Conservation (phyloP, 345 rosid genomes). For the Gossypium herbaceum region DNA sequence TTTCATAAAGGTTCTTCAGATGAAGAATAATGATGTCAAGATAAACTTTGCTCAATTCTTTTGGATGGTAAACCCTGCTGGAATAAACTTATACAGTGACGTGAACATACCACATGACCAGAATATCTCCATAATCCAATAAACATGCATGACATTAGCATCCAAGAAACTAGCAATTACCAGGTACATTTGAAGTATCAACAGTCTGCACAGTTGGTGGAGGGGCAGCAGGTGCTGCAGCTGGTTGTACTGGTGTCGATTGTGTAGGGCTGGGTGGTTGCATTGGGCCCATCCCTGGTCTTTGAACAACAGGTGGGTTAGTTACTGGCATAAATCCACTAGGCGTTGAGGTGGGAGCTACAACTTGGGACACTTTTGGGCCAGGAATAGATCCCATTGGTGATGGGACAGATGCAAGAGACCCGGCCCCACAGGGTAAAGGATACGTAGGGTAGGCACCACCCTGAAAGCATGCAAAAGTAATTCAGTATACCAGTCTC, state of each 20-base stretch:
- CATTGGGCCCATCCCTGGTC: constrained; percentile 53
- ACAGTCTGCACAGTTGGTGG: constrained; percentile 93
- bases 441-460: constrained; percentile 46
- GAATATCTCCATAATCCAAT: constrained; percentile 8
- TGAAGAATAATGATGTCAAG: background rate
- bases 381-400: constrained; percentile 51
- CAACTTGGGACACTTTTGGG: constrained; percentile 48
- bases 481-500: constrained; percentile 6
- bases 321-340: constrained; percentile 69
- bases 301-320: constrained; percentile 52
- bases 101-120: background rate
- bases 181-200: constrained; percentile 82
- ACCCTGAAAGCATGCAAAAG: constrained; percentile 49
- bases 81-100: background rate
- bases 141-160: constrained; percentile 6
- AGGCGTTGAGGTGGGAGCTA: constrained; percentile 40
- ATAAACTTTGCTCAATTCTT: background rate
- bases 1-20: background rate
- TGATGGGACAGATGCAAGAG: constrained; percentile 45
- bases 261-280: constrained; percentile 73
- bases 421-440: constrained; percentile 48
- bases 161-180: constrained; percentile 34
- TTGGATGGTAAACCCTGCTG: background rate
- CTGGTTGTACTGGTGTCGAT: constrained; percentile 42
- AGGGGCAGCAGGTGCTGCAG: constrained; percentile 60